phyloP scores from a whole-genome alignment of 2,329 filamentous ascomycete genomes.

The Epichloe coenophiala region DNA sequence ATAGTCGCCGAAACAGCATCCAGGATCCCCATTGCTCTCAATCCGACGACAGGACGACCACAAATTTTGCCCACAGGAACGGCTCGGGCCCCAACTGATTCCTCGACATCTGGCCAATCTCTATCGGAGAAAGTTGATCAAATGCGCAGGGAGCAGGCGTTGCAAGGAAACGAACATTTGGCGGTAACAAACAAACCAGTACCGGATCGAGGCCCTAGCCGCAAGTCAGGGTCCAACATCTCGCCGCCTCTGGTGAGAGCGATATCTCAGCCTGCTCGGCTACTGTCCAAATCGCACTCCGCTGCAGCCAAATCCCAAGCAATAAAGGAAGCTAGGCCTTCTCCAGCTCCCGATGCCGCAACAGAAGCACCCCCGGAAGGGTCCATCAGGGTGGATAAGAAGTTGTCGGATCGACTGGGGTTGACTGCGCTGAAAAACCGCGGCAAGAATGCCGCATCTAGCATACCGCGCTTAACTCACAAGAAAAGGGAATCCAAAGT shows the following conservation, averaged over 20 bases:
- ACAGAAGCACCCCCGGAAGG: constrained; percentile 21
- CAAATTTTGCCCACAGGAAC: constrained; percentile 10
- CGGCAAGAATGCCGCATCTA: constrained; percentile 48
- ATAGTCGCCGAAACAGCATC: background rate
- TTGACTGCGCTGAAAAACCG: constrained; percentile 49
- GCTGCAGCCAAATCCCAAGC: constrained; percentile 27
- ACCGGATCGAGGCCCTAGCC: constrained; percentile 24
- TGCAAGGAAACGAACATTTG: constrained; percentile 13
- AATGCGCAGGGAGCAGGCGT: constrained; percentile 34
- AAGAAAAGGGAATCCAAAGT: constrained; percentile 66
- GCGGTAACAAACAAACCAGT: constrained; percentile 13
- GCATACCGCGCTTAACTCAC: constrained; percentile 78
- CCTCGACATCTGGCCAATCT: constrained; percentile 10
- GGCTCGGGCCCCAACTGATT: constrained; percentile 9
- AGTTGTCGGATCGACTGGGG: constrained; percentile 59
- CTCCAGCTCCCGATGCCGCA: constrained; percentile 10
- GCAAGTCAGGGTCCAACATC: constrained; percentile 30
- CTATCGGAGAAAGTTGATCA: constrained; percentile 36
- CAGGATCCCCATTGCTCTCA: background rate
- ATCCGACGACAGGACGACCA: constrained; percentile 7
- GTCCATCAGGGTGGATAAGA: constrained; percentile 51
- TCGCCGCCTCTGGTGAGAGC: constrained; percentile 42
- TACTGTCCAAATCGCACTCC: constrained; percentile 32
- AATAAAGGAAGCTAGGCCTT: constrained; percentile 21
- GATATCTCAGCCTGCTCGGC: constrained; percentile 36